These are phyloP conservation scores for Candida ascalaphidarum DNA, from an alignment of 805 yeast genomes.

Conservation along the genomic window DNA sequence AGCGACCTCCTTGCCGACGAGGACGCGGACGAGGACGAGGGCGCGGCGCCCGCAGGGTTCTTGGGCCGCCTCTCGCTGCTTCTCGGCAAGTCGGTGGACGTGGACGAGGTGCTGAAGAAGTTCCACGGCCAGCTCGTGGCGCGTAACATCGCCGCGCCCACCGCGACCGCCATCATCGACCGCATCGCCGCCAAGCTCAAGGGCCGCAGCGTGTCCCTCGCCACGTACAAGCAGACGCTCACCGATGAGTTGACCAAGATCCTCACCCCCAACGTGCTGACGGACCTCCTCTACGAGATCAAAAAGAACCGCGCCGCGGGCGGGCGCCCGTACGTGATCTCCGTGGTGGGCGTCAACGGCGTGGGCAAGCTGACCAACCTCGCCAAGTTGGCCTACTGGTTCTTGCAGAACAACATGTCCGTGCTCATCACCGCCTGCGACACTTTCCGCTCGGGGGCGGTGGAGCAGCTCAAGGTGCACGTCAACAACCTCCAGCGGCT, in stretches of 20 bases:
- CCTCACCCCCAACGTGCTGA: slow-evolving; percentile 85
- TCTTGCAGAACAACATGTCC: slow-evolving; percentile 77
- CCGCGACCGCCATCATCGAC: slow-evolving; percentile 63
- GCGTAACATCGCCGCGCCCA: slow-evolving; percentile 88
- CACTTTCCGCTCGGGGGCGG: slow-evolving; percentile 97
- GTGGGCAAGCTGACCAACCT: slow-evolving; percentile 96
- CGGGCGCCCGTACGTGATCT: slow-evolving; percentile 77
- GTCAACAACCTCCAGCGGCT: slow-evolving; percentile 73
- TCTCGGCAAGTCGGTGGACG: slow-evolving; percentile 34
- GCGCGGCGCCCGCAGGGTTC: slow-evolving; percentile 11
- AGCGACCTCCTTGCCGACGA: slow-evolving; percentile 27
- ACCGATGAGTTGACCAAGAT: slow-evolving; percentile 67
- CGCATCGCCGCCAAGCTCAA: slow-evolving; percentile 62
- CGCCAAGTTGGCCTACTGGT: slow-evolving; percentile 93
- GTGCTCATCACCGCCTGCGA: slow-evolving; percentile 95
- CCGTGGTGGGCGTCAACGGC: slow-evolving; percentile 96
- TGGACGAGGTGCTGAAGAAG: slow-evolving; percentile 54
- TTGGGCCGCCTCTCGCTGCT: slow-evolving; percentile 27
- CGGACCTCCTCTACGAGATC: slow-evolving; percentile 78
- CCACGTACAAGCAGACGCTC: slow-evolving; percentile 53
- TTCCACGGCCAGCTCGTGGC: slow-evolving; percentile 71
- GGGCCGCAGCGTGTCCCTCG: slow-evolving; percentile 64
- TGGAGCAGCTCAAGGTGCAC: slow-evolving; percentile 93
- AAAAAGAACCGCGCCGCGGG: slow-evolving; percentile 31
- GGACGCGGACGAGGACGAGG: slow-evolving; percentile 6